Conservation (phyloP, 2,329 filamentous ascomycete genomes). For the Colletotrichum sp. region DNA sequence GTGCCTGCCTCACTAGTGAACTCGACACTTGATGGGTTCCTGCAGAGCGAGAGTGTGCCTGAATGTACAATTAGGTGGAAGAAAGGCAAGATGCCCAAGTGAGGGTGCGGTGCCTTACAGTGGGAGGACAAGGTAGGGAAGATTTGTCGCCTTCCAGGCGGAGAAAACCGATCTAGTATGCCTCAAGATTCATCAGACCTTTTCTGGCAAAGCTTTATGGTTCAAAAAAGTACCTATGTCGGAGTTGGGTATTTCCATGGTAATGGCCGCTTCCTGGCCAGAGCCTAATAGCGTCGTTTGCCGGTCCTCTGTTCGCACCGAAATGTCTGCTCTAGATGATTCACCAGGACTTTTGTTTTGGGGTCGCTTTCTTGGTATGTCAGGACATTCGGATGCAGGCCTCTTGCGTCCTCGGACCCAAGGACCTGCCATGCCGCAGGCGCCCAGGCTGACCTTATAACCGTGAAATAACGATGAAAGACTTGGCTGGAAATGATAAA, state of each 20-base stretch:
- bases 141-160: not conserved
- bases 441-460: not conserved
- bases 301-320: not conserved
- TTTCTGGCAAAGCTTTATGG: not conserved
- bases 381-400: not conserved
- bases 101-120: not conserved
- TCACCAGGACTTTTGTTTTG: not conserved
- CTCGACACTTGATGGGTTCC: not conserved
- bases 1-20: not conserved
- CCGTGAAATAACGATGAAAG: not conserved
- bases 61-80: not conserved
- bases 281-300: not conserved
- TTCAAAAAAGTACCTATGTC: not conserved
- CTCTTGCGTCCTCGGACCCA: not conserved
- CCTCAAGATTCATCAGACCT: not conserved
- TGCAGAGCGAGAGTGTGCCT: not conserved
- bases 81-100: not conserved
- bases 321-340: not conserved
- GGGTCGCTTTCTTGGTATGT: not conserved
- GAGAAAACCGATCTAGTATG: not conserved
- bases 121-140: not conserved
- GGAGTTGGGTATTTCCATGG: not conserved
- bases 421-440: not conserved
- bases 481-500: not conserved
- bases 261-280: not conserved